phyloP scores from a whole-genome alignment of 2,329 filamentous ascomycete genomes.

The Fusarium fracticaudum region DNA sequence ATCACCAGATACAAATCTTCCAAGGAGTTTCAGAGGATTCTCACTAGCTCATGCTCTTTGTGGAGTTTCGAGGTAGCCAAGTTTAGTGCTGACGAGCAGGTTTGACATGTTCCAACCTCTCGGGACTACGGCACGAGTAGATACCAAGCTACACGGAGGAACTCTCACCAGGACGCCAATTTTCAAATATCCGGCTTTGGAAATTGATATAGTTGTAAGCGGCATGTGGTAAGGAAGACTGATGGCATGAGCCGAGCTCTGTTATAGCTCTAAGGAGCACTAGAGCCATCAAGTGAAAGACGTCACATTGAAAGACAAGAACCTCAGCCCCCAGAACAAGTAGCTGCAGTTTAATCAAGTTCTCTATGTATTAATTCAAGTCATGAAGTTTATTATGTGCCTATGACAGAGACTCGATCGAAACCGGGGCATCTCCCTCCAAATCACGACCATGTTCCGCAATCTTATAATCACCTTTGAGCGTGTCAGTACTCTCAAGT shows the following conservation, averaged over 20 bases:
- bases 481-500: constrained; percentile 50
- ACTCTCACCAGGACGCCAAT: neutral
- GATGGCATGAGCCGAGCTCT: too few species aligned
- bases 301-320: neutral
- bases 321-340: neutral
- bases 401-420: constrained; percentile 38
- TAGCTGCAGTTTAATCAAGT: neutral
- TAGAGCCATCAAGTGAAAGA: neutral
- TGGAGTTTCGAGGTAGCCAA: neutral
- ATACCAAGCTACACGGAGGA: neutral
- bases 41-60: neutral
- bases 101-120: neutral
- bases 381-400: neutral
- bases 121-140: neutral
- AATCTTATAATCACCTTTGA: constrained; percentile 51
- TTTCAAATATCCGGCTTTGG: neutral
- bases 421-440: constrained; percentile 40
- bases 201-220: neutral
- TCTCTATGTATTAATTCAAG: neutral
- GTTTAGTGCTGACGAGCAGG: neutral
- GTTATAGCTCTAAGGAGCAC: neutral
- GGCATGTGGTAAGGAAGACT: neutral
- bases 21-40: neutral
- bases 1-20: neutral
- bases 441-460: constrained; percentile 36